Conservation (phyloP, 495 filamentous ascomycete species). For the Penicillium crystallinum region DNA sequence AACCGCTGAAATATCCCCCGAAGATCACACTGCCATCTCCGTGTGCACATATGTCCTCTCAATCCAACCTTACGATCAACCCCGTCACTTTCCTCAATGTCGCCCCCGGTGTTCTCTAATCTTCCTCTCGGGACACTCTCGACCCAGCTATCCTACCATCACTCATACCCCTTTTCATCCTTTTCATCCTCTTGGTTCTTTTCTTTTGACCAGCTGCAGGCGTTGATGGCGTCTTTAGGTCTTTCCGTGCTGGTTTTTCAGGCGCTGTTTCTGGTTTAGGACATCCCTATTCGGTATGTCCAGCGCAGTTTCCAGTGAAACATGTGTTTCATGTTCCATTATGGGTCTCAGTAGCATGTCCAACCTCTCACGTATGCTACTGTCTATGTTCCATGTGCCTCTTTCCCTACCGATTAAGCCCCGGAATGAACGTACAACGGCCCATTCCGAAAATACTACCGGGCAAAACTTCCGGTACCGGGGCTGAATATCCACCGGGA, state of each 20-base stretch:
- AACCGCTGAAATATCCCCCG: constrained; percentile 9
- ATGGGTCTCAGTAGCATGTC: constrained; percentile 2
- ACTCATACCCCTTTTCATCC: constrained; percentile 10
- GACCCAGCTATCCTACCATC: constrained; percentile 15
- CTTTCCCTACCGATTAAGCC: constrained; percentile 2
- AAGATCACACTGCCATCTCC: not conserved
- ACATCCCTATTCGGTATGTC: constrained; percentile 18
- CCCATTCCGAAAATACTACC: not conserved
- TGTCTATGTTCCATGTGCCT: not conserved
- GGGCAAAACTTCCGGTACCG: not conserved
- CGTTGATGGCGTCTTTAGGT: constrained; percentile 29
- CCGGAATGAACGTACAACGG: not conserved
- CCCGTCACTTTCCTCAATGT: constrained; percentile 2
- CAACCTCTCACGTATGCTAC: not conserved
- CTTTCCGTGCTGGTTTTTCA: constrained; percentile 23
- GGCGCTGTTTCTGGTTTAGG: constrained; percentile 27
- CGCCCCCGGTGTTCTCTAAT: constrained; percentile 1
- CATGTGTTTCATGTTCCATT: not conserved
- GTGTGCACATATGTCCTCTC: not conserved
- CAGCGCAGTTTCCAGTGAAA: constrained; percentile 4
- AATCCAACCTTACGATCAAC: constrained; percentile 4
- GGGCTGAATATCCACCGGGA: not conserved
- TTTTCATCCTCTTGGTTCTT: constrained; percentile 11
- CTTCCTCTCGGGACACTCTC: constrained; percentile 9
- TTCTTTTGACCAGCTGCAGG: constrained; percentile 31